These are phyloP conservation scores for Suillus hirtellus DNA, from an alignment of 768 basidiomycete species.

Conservation along the genomic window DNA sequence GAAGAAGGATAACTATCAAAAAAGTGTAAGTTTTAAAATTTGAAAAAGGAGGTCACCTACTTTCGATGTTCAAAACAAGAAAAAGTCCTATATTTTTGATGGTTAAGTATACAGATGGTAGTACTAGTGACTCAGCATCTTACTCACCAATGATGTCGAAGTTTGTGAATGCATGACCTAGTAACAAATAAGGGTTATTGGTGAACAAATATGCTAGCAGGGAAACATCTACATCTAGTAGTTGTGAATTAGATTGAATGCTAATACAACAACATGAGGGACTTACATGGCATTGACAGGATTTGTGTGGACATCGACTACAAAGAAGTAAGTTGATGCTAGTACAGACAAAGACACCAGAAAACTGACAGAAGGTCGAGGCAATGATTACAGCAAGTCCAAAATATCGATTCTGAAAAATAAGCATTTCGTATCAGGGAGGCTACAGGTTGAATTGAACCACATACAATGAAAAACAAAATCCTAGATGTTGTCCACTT, in stretches of 20 bases:
- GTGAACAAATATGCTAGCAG: background rate
- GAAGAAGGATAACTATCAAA: slow-evolving; percentile 8
- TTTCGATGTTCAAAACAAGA: slow-evolving; percentile 7
- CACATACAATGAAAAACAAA: slow-evolving; percentile 9
- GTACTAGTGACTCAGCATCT: background rate
- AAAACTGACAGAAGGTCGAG: slow-evolving; percentile 1
- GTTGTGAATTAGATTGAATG: background rate
- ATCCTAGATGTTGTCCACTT: slow-evolving; percentile 2
- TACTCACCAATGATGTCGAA: background rate
- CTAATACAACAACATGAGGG: background rate
- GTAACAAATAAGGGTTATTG: background rate
- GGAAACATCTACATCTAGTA: background rate
- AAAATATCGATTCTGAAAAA: slow-evolving; percentile 9
- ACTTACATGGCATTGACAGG: background rate
- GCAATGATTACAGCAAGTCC: background rate
- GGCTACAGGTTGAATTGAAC: background rate
- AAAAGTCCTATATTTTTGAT: background rate
- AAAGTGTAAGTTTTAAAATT: background rate
- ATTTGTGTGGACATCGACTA: background rate
- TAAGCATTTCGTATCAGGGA: background rate
- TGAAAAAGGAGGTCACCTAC: background rate
- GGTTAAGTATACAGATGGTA: background rate
- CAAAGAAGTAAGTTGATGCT: background rate
- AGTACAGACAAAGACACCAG: background rate
- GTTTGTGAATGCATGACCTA: background rate